phyloP scores from a whole-genome alignment of 208 protist genomes.

The Acanthamoeba lenticulata region DNA sequence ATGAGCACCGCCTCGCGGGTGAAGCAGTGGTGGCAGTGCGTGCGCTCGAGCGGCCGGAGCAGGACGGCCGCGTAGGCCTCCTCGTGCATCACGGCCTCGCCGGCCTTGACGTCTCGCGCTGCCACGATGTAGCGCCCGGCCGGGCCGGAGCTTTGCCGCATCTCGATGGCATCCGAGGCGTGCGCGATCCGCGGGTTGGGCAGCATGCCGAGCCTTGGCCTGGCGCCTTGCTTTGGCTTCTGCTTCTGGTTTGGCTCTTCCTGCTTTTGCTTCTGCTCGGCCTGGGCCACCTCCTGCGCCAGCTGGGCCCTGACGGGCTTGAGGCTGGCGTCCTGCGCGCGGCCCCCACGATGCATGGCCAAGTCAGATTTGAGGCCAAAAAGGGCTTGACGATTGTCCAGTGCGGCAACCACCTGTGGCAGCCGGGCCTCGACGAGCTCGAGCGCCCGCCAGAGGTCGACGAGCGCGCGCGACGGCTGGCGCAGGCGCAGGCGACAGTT shows the following conservation, averaged over 20 bases:
- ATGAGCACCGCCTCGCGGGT: not conserved
- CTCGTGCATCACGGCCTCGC: not conserved
- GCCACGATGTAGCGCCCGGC: not conserved
- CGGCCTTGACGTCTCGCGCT: not conserved
- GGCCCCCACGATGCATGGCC: not conserved
- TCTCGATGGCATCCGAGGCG: not conserved
- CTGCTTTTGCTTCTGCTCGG: not conserved
- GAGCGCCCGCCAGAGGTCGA: not conserved
- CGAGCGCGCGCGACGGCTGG: not conserved
- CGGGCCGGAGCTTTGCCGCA: not conserved
- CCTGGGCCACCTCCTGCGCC: not conserved
- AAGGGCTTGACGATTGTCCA: not conserved
- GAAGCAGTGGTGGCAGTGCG: constrained; percentile 38
- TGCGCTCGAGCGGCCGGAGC: not conserved
- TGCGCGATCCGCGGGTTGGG: not conserved
- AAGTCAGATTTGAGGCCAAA: not conserved
- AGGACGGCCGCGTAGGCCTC: constrained; percentile 14
- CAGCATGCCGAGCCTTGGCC: not conserved
- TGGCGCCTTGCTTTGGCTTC: not conserved
- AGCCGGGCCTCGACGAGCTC: not conserved
- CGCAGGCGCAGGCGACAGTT: not conserved
- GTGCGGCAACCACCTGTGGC: not conserved
- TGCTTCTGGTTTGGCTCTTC: not conserved
- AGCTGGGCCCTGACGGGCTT: not conserved
- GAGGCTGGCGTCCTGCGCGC: not conserved